Evolutionary conservation across 306 rosid genomes (phyloP), one percentile per base, ranked within the genome.

Genomic region (Ormosia emarginata): DNA sequence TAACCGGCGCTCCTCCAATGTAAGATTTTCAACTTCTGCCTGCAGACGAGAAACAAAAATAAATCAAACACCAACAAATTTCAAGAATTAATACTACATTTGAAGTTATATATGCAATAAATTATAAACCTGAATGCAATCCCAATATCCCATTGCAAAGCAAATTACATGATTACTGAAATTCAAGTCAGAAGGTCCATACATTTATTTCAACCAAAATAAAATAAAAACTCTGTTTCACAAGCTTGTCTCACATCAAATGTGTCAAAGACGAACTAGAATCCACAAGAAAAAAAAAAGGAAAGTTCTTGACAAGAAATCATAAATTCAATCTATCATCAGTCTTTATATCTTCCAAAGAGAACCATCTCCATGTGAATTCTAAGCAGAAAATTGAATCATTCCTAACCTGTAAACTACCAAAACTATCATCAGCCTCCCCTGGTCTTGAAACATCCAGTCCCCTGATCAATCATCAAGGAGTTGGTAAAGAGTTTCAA

Each of bases 1-100:
- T 81, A 95, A 79, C 79, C 70, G 85, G 75, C 30, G 87, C 86
- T 95, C 99, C 84, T 93, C 86, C 56, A 84, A 64, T 65, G 93
- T 87, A 79, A 95, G 92, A 70, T 81, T 93, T 85, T 95, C 99
- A 82, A 95, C 86, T 80, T 95, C 98, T 68, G 90, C 92, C 99
- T 95, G 87, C 86, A 89, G 67, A 82, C 34, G 14, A 44, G 71
- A 75, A 77, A 59, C 52, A 73, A n/a, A 13, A 44, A 80, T 67
- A 43, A 59, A 75, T 66, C 67, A 66, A 36, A 69, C 58, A 64
- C 70, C 52, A 80, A 79, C 75, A 55, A 50, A 9, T 62, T 63
- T n/a, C 58, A 39, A 62, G 49, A 71, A 71, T 39, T 67, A 77
- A 58, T 65, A 62, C 34, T 59, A 50, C 63, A 29, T 52, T 70